Evolutionary conservation across 1,284 basidiomycete species (phyloP), one percentile per base, ranked within the genome.

Genomic region (Cryptococcus sp.): DNA sequence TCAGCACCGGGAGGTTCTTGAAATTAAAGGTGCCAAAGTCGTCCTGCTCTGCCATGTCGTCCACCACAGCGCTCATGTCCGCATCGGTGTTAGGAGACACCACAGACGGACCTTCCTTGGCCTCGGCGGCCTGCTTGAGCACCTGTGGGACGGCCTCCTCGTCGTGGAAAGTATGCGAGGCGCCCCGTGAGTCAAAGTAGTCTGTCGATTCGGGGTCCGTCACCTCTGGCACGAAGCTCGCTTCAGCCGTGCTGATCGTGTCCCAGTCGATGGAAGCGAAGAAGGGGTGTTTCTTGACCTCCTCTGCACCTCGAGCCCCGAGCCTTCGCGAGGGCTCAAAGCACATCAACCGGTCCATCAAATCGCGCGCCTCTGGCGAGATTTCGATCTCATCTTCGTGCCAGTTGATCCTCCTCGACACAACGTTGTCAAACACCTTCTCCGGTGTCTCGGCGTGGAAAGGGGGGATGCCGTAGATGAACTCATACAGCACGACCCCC

Each of bases 1-100:
- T 98, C 72, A 98, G 80, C 11, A 98, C 86, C 0, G 93, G 92
- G 47, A 98, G 76, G 70, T 99, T 99, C 82, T 98, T 98, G 84
- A 94, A 99, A 75, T 87, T 93, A 80, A 99, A 99, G 0, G 92
- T 87, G 33, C 96, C 96, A 78, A 98, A 99, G 68, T 98, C 95
- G 66, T 95, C 91, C 23, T 70, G 63, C 12, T 53, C 60, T 1
- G 56, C 50, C 4, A 66, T 83, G 33, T 70, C 68, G 24, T 69
- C 65, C 12, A 62, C 53, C 81, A 82, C 45, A 77, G 77, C 67
- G 18, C 46, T 56, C 65, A 68, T 65, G 12, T 65, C 62, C 18
- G 76, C 76, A 0, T 81, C 74, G 18, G 85, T 83, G 9, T 58
- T 53, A 21, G 59, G 50, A 12, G 60, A 46, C 9, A 56, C 54